Conservation (phyloP, 2,329 filamentous ascomycete genomes). For the Aspergillus flavus region DNA sequence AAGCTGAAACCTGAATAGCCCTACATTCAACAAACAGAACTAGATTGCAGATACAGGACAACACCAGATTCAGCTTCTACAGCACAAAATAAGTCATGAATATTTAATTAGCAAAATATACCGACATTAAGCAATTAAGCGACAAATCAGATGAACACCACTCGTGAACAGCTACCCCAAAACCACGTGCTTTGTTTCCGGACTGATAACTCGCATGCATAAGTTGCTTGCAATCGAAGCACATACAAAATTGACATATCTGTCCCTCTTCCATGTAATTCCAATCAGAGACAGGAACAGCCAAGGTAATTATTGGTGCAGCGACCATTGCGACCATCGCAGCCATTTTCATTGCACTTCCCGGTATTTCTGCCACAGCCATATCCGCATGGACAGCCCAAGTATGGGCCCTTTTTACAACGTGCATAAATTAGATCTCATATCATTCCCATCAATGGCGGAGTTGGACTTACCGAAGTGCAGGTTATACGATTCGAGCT, state of each 20-base stretch:
- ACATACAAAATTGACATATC: background rate
- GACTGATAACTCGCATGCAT: background rate
- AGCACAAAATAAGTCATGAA: too few species aligned
- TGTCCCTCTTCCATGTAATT: background rate
- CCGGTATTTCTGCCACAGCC: conserved; percentile 9
- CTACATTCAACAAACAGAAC: too few species aligned
- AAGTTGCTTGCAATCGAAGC: background rate
- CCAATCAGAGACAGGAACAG: background rate
- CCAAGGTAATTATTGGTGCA: conserved; percentile 7
- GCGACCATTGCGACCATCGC: conserved; percentile 9
- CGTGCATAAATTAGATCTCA: background rate
- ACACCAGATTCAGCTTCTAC: too few species aligned
- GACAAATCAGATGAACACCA: background rate
- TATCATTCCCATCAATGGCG: too few species aligned
- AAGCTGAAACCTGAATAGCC: too few species aligned
- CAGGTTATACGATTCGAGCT: conserved; percentile 8
- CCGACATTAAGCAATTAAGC: too few species aligned
- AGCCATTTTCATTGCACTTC: conserved; percentile 11
- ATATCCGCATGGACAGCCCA: conserved; percentile 13
- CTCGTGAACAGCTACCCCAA: background rate
- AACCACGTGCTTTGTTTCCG: background rate
- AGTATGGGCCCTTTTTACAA: conserved; percentile 3
- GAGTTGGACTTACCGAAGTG: background rate
- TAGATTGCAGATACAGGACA: too few species aligned
- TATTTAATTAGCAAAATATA: too few species aligned